These are phyloP conservation scores for Boletus tomentosulus DNA, from an alignment of 768 basidiomycete genomes.

Conservation along the genomic window DNA sequence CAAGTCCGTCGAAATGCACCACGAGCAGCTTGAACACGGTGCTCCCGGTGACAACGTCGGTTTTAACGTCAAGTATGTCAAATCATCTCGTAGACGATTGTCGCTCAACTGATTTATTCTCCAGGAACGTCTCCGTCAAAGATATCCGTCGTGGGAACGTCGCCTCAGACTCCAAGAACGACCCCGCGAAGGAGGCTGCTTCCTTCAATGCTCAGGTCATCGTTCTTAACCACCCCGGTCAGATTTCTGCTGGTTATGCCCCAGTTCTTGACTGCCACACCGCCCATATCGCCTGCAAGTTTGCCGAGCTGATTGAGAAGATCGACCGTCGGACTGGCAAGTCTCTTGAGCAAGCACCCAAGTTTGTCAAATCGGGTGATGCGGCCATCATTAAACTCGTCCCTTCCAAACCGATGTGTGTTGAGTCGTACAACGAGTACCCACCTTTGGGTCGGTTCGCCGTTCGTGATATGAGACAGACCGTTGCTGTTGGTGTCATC, in stretches of 20 bases:
- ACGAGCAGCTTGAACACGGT: slow-evolving; percentile 95
- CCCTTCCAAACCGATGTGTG: slow-evolving; percentile 95
- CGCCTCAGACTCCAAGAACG: slow-evolving; percentile 99
- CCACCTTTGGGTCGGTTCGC: slow-evolving; percentile 99
- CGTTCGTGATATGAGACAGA: slow-evolving; percentile 99
- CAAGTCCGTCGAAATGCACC: slow-evolving; percentile 99
- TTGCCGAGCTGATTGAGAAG: slow-evolving; percentile 97
- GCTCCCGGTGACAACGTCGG: slow-evolving; percentile 98
- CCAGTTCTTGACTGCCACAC: slow-evolving; percentile 99
- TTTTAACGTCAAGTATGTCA: slow-evolving; percentile 91
- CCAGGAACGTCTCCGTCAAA: slow-evolving; percentile 99
- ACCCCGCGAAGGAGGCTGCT: slow-evolving; percentile 98
- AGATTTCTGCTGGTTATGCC: slow-evolving; percentile 98
- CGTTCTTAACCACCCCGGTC: slow-evolving; percentile 99
- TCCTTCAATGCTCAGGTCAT: slow-evolving; percentile 99
- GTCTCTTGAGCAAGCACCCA: slow-evolving; percentile 80
- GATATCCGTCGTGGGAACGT: slow-evolving; percentile 99
- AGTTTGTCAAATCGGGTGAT: slow-evolving; percentile 99
- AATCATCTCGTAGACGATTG: slow-evolving; percentile 2
- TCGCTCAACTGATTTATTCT: slow-evolving; percentile 5
- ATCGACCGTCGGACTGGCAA: slow-evolving; percentile 99
- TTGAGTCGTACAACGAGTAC: slow-evolving; percentile 93
- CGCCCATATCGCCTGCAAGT: slow-evolving; percentile 99
- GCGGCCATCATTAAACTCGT: slow-evolving; percentile 98
- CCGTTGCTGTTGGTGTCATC: slow-evolving; percentile 98